Evolutionary conservation across 108 stramenopile species (phyloP).

Genomic region (Conticribra weissflogii): DNA sequence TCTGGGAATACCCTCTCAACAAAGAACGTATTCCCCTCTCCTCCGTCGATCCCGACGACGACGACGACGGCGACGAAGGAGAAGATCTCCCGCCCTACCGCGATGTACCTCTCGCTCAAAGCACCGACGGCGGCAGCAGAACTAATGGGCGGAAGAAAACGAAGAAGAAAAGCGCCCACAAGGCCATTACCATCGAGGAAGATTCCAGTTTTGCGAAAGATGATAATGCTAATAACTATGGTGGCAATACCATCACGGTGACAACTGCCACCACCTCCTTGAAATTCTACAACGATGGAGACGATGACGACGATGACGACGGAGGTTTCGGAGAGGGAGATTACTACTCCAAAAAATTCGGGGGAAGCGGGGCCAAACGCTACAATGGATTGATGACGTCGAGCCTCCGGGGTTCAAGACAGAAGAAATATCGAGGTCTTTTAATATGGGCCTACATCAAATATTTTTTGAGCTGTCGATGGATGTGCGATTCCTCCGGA

Average conservation of each 20-base stretch:
- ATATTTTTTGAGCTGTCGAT: not conserved
- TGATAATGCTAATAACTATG: not conserved
- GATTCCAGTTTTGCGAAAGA: not conserved
- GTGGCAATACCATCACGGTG: not conserved
- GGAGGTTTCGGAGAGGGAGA: not conserved
- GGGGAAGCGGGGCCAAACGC: not conserved
- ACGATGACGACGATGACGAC: not conserved
- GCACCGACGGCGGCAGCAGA: not conserved
- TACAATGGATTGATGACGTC: not conserved
- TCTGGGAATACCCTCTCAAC: not conserved
- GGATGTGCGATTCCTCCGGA: not conserved
- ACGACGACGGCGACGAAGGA: conserved; percentile 12
- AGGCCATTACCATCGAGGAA: conserved; percentile 2
- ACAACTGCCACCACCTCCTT: not conserved
- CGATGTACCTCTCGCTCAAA: conserved; percentile 4
- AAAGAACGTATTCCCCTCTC: conserved; percentile 23
- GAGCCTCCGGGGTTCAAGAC: not conserved
- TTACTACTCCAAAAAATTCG: not conserved
- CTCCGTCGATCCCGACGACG: not conserved
- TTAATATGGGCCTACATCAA: conserved; percentile 22
- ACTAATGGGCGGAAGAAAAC: not conserved
- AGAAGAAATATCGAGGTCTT: conserved; percentile 8
- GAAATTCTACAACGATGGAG: no score
- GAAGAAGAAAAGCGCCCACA: not conserved
- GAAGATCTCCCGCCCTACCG: conserved; percentile 21